These are phyloP conservation scores for Tetrahymena elliotti DNA, from an alignment of 73 alveolate genomes.

Conservation along the genomic window DNA sequence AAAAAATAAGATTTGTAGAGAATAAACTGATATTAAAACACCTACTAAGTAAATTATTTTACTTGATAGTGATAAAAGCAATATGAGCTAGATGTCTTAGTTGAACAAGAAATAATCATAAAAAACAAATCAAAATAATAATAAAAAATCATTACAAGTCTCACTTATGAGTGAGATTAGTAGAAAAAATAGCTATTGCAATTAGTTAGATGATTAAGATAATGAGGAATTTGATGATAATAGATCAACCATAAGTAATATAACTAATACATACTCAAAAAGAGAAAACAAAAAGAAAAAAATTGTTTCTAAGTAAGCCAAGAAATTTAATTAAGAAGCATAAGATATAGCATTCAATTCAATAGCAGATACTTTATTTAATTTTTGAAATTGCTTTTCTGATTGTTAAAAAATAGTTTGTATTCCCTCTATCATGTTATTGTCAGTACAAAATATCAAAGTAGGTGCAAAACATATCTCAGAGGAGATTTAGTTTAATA, in stretches of 20 bases:
- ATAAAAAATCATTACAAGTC: background rate
- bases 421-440: no score
- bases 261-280: background rate
- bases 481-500: no score
- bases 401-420: no score
- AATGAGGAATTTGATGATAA: background rate
- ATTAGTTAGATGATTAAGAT: background rate
- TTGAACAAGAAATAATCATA: background rate
- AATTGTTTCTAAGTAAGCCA: background rate
- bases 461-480: no score
- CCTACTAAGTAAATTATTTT: background rate
- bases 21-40: background rate
- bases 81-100: background rate
- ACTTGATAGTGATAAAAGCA: background rate
- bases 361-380: background rate
- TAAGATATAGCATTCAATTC: background rate
- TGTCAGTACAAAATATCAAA: no score
- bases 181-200: background rate
- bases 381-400: background rate
- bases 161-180: background rate
- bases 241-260: background rate
- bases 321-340: background rate
- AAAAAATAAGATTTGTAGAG: background rate
- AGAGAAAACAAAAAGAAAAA: background rate
- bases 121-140: background rate